Evolutionary conservation across 106 monocot genomes (phyloP).

Genomic region (Dioscorea alata): DNA sequence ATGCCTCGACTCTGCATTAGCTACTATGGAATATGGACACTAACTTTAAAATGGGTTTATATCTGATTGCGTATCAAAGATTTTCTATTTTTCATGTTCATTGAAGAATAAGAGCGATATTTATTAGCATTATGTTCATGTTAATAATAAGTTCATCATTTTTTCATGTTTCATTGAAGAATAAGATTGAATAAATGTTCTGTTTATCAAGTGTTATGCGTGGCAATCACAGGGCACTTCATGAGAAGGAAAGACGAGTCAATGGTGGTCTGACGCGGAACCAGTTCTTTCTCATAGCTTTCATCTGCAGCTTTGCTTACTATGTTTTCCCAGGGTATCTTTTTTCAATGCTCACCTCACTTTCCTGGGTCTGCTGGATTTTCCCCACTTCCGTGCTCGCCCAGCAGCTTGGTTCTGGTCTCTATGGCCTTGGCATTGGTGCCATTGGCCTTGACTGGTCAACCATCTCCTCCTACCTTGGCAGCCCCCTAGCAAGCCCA

Average conservation of each 20-base stretch:
- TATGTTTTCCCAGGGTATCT: slow-evolving; percentile 80
- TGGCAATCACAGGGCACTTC: slow-evolving; percentile 58
- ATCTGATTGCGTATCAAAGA: too few species aligned
- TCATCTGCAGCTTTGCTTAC: slow-evolving; percentile 86
- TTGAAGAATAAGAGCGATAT: too few species aligned
- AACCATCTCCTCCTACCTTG: slow-evolving; percentile 67
- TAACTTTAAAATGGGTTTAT: too few species aligned
- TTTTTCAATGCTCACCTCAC: slow-evolving; percentile 77
- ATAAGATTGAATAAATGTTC: too few species aligned
- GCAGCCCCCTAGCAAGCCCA: slow-evolving; percentile 85
- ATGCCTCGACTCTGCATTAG: too few species aligned
- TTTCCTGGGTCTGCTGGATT: slow-evolving; percentile 84
- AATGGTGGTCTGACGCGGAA: slow-evolving; percentile 50
- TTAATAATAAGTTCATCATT: too few species aligned
- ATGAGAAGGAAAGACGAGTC: slow-evolving; percentile 60
- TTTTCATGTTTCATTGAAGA: too few species aligned
- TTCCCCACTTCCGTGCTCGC: slow-evolving; percentile 69
- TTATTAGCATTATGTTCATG: too few species aligned
- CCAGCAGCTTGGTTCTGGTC: slow-evolving; percentile 81
- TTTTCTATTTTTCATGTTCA: too few species aligned
- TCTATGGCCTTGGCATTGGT: slow-evolving; percentile 66
- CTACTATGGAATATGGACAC: too few species aligned
- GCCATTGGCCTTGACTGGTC: slow-evolving; percentile 88
- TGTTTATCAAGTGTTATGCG: neutral
- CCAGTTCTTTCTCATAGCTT: slow-evolving; percentile 84